These are phyloP conservation scores for Fusarium sterilihyphosum DNA, from an alignment of 2,329 filamentous ascomycete genomes.

Conservation along the genomic window DNA sequence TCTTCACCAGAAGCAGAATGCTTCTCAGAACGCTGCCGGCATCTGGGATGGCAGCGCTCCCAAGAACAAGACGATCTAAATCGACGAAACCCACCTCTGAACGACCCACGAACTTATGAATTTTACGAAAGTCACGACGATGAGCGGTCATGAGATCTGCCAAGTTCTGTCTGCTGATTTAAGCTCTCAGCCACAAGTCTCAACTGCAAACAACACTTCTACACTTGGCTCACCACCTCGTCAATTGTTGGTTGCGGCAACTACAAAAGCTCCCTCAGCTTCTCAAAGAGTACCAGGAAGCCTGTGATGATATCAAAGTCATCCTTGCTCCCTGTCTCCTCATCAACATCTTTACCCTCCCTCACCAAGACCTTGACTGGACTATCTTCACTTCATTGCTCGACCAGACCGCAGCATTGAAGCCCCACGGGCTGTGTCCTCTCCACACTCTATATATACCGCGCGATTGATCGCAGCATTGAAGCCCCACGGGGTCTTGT, in stretches of 20 bases:
- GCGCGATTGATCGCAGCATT: no score
- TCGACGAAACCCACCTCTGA: no score
- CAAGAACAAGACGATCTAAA: neutral
- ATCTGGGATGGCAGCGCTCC: neutral
- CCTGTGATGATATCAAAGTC: constrained; percentile 63
- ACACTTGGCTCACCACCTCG: neutral
- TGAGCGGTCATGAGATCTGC: neutral
- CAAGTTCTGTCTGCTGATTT: neutral
- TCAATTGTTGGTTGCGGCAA: neutral
- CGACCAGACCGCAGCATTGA: no score
- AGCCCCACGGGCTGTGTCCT: no score
- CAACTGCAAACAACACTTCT: neutral
- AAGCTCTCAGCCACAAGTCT: neutral
- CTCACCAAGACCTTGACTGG: no score
- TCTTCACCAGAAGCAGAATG: fast-evolving
- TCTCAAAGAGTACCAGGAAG: constrained; percentile 59
- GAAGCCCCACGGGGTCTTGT: no score
- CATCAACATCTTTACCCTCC: neutral
- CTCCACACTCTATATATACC: no score
- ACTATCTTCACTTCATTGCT: no score
- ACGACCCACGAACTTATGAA: neutral
- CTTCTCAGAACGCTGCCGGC: neutral
- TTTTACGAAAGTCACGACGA: neutral
- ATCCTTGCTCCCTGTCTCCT: constrained; percentile 22
- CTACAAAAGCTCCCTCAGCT: constrained; percentile 58